phyloP scores from a whole-genome alignment of 768 basidiomycete species.

The Russula compacta region DNA sequence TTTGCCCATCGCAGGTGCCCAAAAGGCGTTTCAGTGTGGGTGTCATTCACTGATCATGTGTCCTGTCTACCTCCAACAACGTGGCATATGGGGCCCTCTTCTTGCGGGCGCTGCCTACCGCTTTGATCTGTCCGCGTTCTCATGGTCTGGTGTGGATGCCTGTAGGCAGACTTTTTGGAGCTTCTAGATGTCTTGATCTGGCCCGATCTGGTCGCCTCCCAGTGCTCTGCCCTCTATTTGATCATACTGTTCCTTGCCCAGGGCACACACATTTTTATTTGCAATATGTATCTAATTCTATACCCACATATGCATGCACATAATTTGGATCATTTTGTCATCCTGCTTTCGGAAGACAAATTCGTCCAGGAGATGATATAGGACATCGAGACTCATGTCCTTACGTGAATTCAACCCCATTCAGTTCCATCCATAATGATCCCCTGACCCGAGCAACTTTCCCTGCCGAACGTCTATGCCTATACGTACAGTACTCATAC shows the following conservation, averaged over 20 bases:
- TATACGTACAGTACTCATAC: not conserved
- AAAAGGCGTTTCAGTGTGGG: not conserved
- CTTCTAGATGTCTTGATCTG: constrained; percentile 7
- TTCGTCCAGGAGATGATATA: not conserved
- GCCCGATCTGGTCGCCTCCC: not conserved
- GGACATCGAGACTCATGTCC: not conserved
- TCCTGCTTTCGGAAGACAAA: no score
- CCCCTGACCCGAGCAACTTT: not conserved
- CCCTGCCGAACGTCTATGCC: no score
- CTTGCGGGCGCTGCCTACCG: not conserved
- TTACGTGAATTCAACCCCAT: no score
- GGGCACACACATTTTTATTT: not conserved
- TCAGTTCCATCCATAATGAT: not conserved
- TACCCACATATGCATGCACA: not conserved
- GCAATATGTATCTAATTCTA: not conserved
- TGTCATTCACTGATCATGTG: constrained; percentile 4
- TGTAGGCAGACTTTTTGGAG: not conserved
- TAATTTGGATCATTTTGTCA: no score
- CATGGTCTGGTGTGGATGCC: not conserved
- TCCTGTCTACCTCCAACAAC: not conserved
- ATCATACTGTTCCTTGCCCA: not conserved
- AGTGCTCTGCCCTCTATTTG: not conserved
- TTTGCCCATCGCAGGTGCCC: not conserved
- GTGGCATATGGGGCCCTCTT: not conserved
- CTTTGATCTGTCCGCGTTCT: not conserved